These are phyloP conservation scores for Colletotrichum eleusines DNA, from an alignment of 2,329 filamentous ascomycete species.

Conservation along the genomic window DNA sequence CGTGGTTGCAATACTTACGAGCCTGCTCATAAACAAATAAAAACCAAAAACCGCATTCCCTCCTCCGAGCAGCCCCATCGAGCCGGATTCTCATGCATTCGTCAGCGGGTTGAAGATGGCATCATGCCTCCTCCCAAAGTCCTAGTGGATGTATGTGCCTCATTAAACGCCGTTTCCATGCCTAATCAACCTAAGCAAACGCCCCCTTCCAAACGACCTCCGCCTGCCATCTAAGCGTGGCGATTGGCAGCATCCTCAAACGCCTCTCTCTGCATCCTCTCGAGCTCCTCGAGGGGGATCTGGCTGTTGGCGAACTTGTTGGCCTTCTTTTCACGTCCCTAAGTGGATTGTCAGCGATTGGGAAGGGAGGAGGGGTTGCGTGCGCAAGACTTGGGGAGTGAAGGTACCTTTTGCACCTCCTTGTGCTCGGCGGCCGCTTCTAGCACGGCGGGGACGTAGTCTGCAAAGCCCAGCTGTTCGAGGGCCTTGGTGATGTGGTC, in stretches of 20 bases:
- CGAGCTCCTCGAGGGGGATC: conserved; percentile 89
- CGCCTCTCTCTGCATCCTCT: conserved; percentile 89
- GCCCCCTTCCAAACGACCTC: background rate
- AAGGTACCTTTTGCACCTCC: conserved; percentile 85
- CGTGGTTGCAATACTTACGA: background rate
- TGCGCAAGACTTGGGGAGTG: no score
- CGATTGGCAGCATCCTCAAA: conserved; percentile 67
- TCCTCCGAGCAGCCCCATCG: background rate
- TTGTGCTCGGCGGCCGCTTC: conserved; percentile 93
- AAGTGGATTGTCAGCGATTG: conserved; percentile 40
- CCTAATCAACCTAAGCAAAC: conserved; percentile 41
- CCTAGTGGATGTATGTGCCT: background rate
- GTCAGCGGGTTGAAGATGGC: conserved; percentile 22
- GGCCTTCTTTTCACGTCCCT: conserved; percentile 96
- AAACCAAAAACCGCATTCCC: background rate
- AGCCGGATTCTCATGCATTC: conserved; percentile 35
- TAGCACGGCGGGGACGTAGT: conserved; percentile 89
- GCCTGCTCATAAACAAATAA: background rate
- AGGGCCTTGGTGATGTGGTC: conserved; percentile 97
- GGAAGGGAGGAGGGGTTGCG: background rate
- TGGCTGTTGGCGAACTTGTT: conserved; percentile 97
- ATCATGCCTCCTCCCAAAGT: conserved; percentile 13
- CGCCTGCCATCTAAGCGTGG: conserved; percentile 24
- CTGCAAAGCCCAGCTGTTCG: conserved; percentile 89
- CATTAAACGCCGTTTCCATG: conserved; percentile 31